phyloP scores from a whole-genome alignment of 352 stramenopile genomes.

The Pythium grandisporangium region DNA sequence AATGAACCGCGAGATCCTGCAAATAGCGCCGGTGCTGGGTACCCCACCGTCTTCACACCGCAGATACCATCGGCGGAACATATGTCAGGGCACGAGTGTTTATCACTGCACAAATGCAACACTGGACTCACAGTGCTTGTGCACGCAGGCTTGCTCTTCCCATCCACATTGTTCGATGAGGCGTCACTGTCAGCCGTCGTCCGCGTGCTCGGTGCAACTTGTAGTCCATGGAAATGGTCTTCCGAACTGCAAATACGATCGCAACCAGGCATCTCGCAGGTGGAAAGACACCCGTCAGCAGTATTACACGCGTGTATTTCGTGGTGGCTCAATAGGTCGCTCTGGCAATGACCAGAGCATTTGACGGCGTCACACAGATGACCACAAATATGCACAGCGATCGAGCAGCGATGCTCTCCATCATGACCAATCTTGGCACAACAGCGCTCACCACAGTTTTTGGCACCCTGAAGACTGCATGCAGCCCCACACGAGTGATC shows the following conservation, averaged over 20 bases:
- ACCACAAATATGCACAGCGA: slow-evolving; percentile 46
- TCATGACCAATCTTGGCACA: slow-evolving; percentile 30
- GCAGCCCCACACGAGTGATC: slow-evolving; percentile 52
- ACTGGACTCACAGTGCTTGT: slow-evolving; percentile 25
- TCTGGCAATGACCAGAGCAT: slow-evolving; percentile 38
- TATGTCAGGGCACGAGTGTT: slow-evolving; percentile 40
- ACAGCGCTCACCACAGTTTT: slow-evolving; percentile 48
- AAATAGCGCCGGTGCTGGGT: slow-evolving; percentile 61
- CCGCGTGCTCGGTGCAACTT: slow-evolving; percentile 34
- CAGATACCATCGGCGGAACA: slow-evolving; percentile 61
- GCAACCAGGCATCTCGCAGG: slow-evolving; percentile 54
- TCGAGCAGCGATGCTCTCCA: slow-evolving; percentile 37
- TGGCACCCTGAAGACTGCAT: slow-evolving; percentile 28
- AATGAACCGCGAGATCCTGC: slow-evolving; percentile 41
- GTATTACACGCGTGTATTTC: slow-evolving; percentile 37
- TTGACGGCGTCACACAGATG: slow-evolving; percentile 27
- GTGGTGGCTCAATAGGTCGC: too few species aligned
- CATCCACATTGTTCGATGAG: too few species aligned
- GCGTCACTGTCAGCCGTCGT: too few species aligned
- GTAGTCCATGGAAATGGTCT: slow-evolving; percentile 66
- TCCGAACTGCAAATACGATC: slow-evolving; percentile 26
- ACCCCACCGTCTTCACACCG: slow-evolving; percentile 53
- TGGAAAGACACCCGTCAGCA: slow-evolving; percentile 51
- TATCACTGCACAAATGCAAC: slow-evolving; percentile 50
- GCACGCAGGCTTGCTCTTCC: too few species aligned